Evolutionary conservation across 140 eudicot genomes (phyloP), one percentile per base, ranked within the genome.

Genomic region (Stevia rebaudiana): DNA sequence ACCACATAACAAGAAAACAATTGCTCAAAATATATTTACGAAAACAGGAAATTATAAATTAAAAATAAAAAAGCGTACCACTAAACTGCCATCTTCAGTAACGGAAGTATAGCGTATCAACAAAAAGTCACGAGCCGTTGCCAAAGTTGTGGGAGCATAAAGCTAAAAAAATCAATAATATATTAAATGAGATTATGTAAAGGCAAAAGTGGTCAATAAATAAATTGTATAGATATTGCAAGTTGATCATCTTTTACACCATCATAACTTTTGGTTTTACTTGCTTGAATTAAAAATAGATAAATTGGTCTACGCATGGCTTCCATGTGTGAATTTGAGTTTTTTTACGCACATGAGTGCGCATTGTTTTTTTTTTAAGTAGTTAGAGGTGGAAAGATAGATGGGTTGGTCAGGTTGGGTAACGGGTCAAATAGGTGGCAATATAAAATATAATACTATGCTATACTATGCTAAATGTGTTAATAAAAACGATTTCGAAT

Each of bases 121-220:
- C 94, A 94, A 84, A 60, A 90, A 90, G 81, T 90, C 97, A 47
- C 95, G 88, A 54, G 90, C 97, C 22, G 95, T 83, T 71, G 97
- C 95, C 80, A 90, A 73, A 28, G 95, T 90, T 67, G 97, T 90
- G 22, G 92, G 94, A n/a, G 97, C 95, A 74, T 90, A 90, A 46
- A 81, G 83, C 95, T 90, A 70, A 5, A 82, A 82, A 68, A 49
- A 60, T 15, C 23, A 53, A 31, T 18, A 6, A 6, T 56, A 63
- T 18, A 28, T 46, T 31, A 19, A 43, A 25, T 62, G 9, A 22
- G 36, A 68, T 41, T 19, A 17, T 24, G 23, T n/a, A 6, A 46
- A 46, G 21, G 23, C 52, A 46, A 15, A 44, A 46, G n/a, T n/a
- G 52, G 22, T 11, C 11, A 39, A 3, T 33, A 6, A 33, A 33